phyloP scores from a whole-genome alignment of 352 stramenopile genomes.

The Globisporangium carolinianum region DNA sequence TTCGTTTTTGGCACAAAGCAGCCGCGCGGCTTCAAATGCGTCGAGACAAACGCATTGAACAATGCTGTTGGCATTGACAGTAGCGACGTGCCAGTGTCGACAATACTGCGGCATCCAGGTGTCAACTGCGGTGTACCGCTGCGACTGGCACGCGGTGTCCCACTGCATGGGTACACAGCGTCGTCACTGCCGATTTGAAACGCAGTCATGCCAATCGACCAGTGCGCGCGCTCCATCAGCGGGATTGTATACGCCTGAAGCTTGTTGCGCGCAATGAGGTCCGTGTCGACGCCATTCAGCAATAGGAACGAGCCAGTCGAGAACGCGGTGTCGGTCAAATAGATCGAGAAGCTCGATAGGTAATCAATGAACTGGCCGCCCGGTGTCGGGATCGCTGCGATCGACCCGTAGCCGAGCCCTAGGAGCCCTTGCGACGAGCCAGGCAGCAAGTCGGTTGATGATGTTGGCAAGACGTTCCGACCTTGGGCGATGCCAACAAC shows the following conservation, averaged over 20 bases:
- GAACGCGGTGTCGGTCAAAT: constrained; percentile 34
- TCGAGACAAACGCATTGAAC: background rate
- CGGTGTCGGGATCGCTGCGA: constrained; percentile 43
- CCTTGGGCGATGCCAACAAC: constrained; percentile 50
- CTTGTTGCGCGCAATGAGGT: constrained; percentile 35
- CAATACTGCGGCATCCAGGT: constrained; percentile 31
- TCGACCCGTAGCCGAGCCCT: constrained; percentile 44
- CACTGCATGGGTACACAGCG: constrained; percentile 34
- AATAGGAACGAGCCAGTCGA: constrained; percentile 54
- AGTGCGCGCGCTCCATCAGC: constrained; percentile 47
- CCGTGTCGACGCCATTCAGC: constrained; percentile 59
- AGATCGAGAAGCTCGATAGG: constrained; percentile 66
- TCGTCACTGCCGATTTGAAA: constrained; percentile 40
- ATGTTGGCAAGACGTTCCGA: constrained; percentile 35
- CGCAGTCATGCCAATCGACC: constrained; percentile 61
- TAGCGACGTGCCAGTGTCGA: constrained; percentile 56
- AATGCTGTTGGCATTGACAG: constrained; percentile 2
- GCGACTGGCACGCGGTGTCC: constrained; percentile 7
- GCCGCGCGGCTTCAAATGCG: constrained; percentile 6
- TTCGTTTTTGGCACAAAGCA: constrained; percentile 5
- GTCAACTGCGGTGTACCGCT: background rate
- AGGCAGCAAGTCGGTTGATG: constrained; percentile 27
- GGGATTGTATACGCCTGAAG: constrained; percentile 36
- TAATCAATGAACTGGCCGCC: constrained; percentile 50
- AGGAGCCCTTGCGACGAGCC: constrained; percentile 54